Evolutionary conservation across 139 green algal genomes (phyloP), one percentile per base, ranked within the genome.

Genomic region (Spirogloea muscicola): DNA sequence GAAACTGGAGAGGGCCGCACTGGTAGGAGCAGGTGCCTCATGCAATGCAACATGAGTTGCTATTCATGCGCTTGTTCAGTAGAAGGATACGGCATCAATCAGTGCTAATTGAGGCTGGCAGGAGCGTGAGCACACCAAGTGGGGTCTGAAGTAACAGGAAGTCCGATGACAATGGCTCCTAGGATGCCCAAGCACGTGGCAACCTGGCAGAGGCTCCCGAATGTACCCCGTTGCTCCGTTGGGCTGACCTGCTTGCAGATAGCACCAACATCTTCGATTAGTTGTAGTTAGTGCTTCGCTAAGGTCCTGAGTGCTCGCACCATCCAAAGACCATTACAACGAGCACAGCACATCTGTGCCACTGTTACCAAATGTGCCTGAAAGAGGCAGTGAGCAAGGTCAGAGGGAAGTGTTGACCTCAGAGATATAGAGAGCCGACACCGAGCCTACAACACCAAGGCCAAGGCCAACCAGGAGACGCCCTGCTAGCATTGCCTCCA

Each of bases 121-220:
- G n/a, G n/a, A n/a, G n/a, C n/a, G n/a, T n/a, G n/a, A n/a, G n/a
- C 10, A 27, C 10, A 68, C 63, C 63, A 72, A 3, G 89, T 86
- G 38, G 92, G 91, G 25, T 88, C 36, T 0, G 74, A 71, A 0
- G 87, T 81, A 34, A 94, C 33, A 5, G 42, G 69, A 76, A 97
- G 94, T 41, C 95, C 96, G 63, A 92, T 83, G n/a, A 91, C 57
- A 76, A 96, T 83, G 7, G 90, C 92, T 0, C 41, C 85, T 55
- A 97, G 79, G 85, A 96, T 97, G 69, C 93, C 93, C 10, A 93
- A 48, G 80, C 92, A 96, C 72, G 95, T 96, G 71, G 89, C 75
- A 16, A 97, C 82, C 86, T 97, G 93, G 79, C 95, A 96, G 27
- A 96, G 66, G 44, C 82, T 86, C 44, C 93, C 93, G 52, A 97